These are phyloP conservation scores for Zymoseptoria tritici DNA, from an alignment of 2,329 filamentous ascomycete genomes.

Conservation along the genomic window DNA sequence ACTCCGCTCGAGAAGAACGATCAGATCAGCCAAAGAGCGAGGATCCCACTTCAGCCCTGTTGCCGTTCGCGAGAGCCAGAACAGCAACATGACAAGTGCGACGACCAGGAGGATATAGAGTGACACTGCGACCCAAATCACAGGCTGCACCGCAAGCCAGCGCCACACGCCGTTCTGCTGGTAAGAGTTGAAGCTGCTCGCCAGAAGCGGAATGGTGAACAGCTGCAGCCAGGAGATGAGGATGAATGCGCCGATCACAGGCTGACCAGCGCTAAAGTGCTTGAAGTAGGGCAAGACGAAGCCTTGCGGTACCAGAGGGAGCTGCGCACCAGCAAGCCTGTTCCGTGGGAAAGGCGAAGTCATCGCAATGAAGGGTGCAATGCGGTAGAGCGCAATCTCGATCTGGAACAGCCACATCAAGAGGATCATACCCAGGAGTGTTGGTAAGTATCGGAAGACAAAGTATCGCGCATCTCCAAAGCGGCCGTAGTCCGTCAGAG, in stretches of 20 bases:
- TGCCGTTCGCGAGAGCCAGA: constrained; percentile 46
- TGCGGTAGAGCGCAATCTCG: constrained; percentile 64
- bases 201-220: constrained; percentile 74
- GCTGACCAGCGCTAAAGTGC: constrained; percentile 62
- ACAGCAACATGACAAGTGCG: constrained; percentile 50
- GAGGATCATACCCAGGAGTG: constrained; percentile 62
- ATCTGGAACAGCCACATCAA: constrained; percentile 72
- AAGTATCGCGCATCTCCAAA: constrained; percentile 74
- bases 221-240: constrained; percentile 68
- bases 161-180: constrained; percentile 57
- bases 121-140: constrained; percentile 69
- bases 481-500: constrained; percentile 60
- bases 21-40: constrained; percentile 70
- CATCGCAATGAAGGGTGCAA: constrained; percentile 72
- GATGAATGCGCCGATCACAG: constrained; percentile 57
- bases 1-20: constrained; percentile 69
- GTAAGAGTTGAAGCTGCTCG: constrained; percentile 63
- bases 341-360: constrained; percentile 52
- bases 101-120: constrained; percentile 63
- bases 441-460: constrained; percentile 76
- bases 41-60: constrained; percentile 84
- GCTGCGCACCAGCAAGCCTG: constrained; percentile 59
- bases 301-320: constrained; percentile 52
- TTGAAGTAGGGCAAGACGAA: constrained; percentile 61
- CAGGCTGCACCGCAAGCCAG: constrained; percentile 71